Percentiles rank a stretch among this genome's conserved stretches.
Conservation (phyloP, 176 grass and related monocot species). For the Guadua angustifolia region DNA sequence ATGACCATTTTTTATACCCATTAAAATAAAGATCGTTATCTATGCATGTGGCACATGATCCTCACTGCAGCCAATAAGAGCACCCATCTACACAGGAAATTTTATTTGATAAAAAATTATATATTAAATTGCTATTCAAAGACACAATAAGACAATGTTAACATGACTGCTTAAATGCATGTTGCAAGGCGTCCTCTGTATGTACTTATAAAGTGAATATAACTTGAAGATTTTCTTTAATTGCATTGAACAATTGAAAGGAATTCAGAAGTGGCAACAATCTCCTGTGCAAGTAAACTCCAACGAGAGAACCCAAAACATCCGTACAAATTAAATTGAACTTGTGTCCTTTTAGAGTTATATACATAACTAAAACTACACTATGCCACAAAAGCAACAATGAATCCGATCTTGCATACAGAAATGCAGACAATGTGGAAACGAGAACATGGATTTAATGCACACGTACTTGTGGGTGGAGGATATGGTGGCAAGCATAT, state of each 20-base stretch:
- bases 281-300: background rate
- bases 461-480: background rate
- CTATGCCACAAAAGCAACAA: background rate
- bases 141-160: background rate
- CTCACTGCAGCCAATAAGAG: background rate
- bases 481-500: background rate
- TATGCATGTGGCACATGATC: background rate
- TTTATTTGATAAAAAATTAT: background rate
- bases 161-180: background rate
- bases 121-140: background rate
- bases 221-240: conserved; percentile 7
- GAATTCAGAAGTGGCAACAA: background rate
- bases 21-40: background rate
- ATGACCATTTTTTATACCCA: background rate
- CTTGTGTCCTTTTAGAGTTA: background rate
- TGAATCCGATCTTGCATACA: background rate
- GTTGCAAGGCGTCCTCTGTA: background rate
- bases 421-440: conserved; percentile 6
- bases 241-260: background rate
- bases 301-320: background rate
- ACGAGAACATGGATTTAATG: background rate
- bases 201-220: background rate
- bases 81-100: background rate
- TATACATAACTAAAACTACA: background rate
- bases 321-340: background rate